These are phyloP conservation scores for Fusarium sp. DNA, from an alignment of 2,329 filamentous ascomycete genomes.

Conservation along the genomic window DNA sequence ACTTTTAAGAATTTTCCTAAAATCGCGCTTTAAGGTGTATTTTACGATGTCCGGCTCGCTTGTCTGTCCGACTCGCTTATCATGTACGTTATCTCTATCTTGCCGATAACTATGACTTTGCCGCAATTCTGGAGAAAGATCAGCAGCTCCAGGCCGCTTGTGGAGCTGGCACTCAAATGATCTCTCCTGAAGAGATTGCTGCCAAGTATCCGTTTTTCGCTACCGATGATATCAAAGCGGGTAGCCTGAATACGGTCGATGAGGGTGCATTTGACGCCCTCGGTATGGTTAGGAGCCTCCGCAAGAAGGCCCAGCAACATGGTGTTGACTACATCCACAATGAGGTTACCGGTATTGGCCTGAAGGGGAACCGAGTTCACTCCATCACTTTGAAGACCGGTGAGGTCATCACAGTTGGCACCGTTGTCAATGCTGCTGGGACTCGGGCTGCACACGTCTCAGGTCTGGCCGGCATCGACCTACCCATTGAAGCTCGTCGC, in stretches of 20 bases:
- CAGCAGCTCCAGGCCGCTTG: slow-evolving; percentile 13
- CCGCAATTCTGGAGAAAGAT: slow-evolving; percentile 2
- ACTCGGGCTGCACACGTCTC: slow-evolving; percentile 14
- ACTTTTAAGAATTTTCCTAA: too few species aligned
- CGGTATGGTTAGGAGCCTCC: slow-evolving; percentile 10
- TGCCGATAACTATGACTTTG: slow-evolving; percentile 2
- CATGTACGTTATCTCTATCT: slow-evolving; percentile 31
- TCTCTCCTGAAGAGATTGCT: slow-evolving; percentile 10
- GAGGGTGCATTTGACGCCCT: slow-evolving; percentile 23
- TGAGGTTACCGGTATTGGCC: slow-evolving; percentile 8
- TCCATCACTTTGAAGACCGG: slow-evolving; percentile 16
- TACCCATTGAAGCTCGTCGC: slow-evolving; percentile 19
- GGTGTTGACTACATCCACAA: slow-evolving; percentile 20
- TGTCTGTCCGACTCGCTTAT: too few species aligned
- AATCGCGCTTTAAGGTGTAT: too few species aligned
- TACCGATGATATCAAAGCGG: slow-evolving; percentile 5
- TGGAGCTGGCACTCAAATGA: slow-evolving; percentile 13
- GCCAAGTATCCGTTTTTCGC: slow-evolving; percentile 15
- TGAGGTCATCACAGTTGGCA: background rate
- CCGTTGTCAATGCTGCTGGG: slow-evolving; percentile 8
- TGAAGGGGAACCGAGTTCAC: background rate
- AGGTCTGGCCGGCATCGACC: background rate
- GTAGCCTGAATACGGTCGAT: slow-evolving; percentile 18
- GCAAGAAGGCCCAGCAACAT: background rate
- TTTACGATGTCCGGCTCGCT: too few species aligned